Base-by-base conservation (phyloP, 371 early-diverging fungal species). In the Umbelopsis sp. region DNA sequence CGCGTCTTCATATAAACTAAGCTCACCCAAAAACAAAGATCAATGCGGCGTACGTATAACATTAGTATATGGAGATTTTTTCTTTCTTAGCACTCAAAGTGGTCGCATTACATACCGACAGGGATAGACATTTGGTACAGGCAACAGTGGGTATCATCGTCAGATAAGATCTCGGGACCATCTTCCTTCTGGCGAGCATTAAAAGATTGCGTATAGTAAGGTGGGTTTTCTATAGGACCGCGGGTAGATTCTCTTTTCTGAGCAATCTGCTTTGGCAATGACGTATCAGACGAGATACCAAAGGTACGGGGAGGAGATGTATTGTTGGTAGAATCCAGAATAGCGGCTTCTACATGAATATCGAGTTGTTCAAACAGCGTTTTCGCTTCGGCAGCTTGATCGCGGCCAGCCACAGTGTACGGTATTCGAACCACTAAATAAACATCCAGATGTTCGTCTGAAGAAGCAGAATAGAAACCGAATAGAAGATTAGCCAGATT, bases 281-380 rank as follows among this genome's bases (percentile, higher is more conserved):
- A 78, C 24, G 77, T 74, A 22, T 73, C 66, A 2, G 76, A 70
- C 52, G 73, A 24, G 41, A 71, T 66, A 65, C 70, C 38, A 63
- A 73, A 65, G 50, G 79, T 41, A 70, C 29, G 63, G 65, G 63
- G 29, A n/a, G 68, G 57, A 20, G 73, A 64, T 18, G 69, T 50
- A 24, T n/a, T 63, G 4, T 63, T n/a, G 16, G 51, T 24, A 20
- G 62, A 65, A 52, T 86, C 89, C 3, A 77, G 74, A 70, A 85
- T 81, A 7, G 86, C 80, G 0, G 88, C 86, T 66, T 88, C 88
- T 11, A 88, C 72, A 35, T 86, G 85, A n/a, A 88, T 82, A 72
- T 88, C 88, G 5, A 88, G 79, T 18, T 83, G 78, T 38, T 81
- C 75, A 50, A 79, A 88, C 63, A 88, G 85, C 1, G 77, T 70